phyloP scores from a whole-genome alignment of 2,329 filamentous ascomycete genomes.

The Nothopassalora personata region DNA sequence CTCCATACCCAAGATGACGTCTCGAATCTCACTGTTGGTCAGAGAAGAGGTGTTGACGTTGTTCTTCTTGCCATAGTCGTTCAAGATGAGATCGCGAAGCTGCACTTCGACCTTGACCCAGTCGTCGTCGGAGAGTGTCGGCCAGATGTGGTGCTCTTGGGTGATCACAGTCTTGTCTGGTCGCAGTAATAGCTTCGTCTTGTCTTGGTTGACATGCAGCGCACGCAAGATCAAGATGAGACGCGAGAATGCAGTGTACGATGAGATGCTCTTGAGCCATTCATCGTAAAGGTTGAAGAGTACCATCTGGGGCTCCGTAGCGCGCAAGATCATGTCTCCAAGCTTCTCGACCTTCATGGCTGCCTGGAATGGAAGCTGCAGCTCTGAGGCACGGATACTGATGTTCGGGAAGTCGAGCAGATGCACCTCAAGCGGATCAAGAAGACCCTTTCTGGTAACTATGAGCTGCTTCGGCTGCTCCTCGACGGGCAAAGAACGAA shows the following conservation, averaged over 20 bases:
- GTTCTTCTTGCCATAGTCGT: constrained; percentile 99
- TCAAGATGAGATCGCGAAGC: constrained; percentile 88
- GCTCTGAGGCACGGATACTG: constrained; percentile 91
- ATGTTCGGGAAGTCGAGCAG: constrained; percentile 98
- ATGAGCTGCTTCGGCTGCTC: constrained; percentile 99
- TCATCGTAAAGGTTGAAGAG: constrained; percentile 98
- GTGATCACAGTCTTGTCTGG: constrained; percentile 98
- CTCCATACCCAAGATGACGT: constrained; percentile 99
- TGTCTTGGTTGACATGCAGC: constrained; percentile 95
- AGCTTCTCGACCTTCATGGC: constrained; percentile 99
- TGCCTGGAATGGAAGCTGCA: constrained; percentile 96
- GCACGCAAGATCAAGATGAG: constrained; percentile 89
- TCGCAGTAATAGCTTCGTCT: constrained; percentile 90
- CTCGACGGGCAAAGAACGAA: constrained; percentile 90
- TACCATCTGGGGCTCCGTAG: constrained; percentile 99
- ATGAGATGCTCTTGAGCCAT: constrained; percentile 97
- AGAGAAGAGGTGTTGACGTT: constrained; percentile 97
- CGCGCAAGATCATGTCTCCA: constrained; percentile 96
- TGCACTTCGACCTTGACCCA: constrained; percentile 99
- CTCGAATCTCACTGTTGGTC: constrained; percentile 92
- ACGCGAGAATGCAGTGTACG: constrained; percentile 96
- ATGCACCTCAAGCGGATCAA: constrained; percentile 96
- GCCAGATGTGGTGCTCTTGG: constrained; percentile 98
- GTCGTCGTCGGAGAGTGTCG: constrained; percentile 84
- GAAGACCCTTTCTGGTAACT: constrained; percentile 90